Base-by-base conservation (phyloP, 139 green algal genomes). In the Chlorella vulgaris region DNA sequence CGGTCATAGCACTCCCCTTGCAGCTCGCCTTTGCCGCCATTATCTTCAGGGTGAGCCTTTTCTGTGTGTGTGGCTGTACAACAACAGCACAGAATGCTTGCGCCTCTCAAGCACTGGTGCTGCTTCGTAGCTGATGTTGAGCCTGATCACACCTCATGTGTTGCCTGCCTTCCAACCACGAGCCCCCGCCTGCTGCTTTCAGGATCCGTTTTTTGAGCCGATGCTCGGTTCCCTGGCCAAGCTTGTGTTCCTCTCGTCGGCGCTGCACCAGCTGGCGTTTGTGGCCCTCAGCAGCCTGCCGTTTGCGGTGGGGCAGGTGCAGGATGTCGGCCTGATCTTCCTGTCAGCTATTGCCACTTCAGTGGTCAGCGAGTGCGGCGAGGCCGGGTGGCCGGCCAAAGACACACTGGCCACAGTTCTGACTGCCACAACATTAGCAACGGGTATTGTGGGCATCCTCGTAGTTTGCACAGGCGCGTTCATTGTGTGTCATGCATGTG, bases 251-350 rank as follows among this genome's bases (percentile, higher is more conserved):
- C 89, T 94, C 2, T 82, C 81, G 35, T 83, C 73, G 10, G 92
- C 82, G 29, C 31, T 97, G 1, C 93, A 97, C 85, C 92, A 96
- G 80, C 62, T 89, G 1, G 80, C 91, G 0, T 95, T 97, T 39
- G 86, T 78, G 10, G 3, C 80, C 0, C 70, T 86, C 35, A 89
- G 74, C 86, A 86, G 39, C n/a, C 82, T 96, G 70, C 89, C 90
- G 0, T 96, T 93, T 84, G 93, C 92, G 3, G 86, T 97, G 15
- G 93, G 63, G 0, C 83, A 84, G 69, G 84, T 89, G 58, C 87
- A 91, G 47, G 87, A 95, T 65, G 91, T 95, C 13, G 93, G 93
- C 19, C 86, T 97, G 22, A 96, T 97, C 58, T 95, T 97, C 69
- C 82, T 97, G 81, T 91, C 83, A 6, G 82, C 91, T 13, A 94